phyloP scores from a whole-genome alignment of 352 stramenopile species.

The Globisporangium okanoganense region DNA sequence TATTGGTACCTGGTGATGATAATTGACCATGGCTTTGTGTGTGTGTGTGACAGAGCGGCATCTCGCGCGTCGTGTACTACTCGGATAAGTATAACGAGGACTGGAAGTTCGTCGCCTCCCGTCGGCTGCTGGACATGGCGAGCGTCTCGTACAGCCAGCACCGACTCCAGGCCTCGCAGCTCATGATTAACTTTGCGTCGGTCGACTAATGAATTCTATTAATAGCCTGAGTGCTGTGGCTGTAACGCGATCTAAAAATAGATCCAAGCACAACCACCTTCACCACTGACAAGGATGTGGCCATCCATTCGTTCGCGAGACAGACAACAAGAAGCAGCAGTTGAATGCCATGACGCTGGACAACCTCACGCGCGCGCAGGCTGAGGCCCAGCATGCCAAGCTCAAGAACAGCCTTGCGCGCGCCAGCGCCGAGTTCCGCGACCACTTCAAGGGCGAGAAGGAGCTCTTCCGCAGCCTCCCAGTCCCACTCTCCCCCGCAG shows the following conservation, averaged over 20 bases:
- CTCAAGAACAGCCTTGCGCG: slow-evolving; percentile 58
- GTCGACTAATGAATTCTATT: slow-evolving; percentile 12
- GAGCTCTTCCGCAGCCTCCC: slow-evolving; percentile 50
- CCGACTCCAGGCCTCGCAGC: slow-evolving; percentile 40
- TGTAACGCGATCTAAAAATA: background rate
- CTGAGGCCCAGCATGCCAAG: slow-evolving; percentile 46
- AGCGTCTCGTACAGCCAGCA: slow-evolving; percentile 63
- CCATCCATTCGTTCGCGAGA: no score
- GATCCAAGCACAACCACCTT: no score
- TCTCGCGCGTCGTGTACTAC: slow-evolving; percentile 95
- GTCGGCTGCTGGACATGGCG: slow-evolving; percentile 87
- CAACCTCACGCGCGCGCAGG: slow-evolving; percentile 49
- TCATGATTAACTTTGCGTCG: slow-evolving; percentile 69
- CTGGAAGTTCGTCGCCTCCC: slow-evolving; percentile 87
- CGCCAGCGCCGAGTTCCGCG: slow-evolving; percentile 39
- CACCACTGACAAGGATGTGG: no score
- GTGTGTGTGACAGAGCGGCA: slow-evolving; percentile 81
- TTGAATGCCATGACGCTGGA: slow-evolving; percentile 51
- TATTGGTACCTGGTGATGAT: background rate
- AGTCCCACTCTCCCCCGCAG: no score
- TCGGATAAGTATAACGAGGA: slow-evolving; percentile 94
- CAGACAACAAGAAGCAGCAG: background rate
- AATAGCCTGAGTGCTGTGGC: background rate
- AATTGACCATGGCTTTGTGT: no score
- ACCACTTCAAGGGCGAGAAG: slow-evolving; percentile 37